Evolutionary conservation across 1,284 basidiomycete genomes (phyloP).

Genomic region (Flammula alnicola): DNA sequence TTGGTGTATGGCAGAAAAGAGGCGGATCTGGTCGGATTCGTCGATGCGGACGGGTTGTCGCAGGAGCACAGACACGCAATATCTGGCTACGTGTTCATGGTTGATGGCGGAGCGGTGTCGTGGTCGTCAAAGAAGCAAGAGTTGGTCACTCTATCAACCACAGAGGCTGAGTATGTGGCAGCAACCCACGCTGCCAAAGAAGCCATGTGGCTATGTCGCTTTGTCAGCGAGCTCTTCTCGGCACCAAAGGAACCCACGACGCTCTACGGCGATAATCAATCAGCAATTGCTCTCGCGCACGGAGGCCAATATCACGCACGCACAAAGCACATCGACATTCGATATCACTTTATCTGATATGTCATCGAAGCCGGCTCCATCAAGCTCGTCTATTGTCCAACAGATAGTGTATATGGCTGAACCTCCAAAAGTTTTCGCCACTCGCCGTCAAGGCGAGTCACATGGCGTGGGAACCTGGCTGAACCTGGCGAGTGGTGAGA

Average conservation of each 20-base stretch:
- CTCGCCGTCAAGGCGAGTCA: too few species aligned
- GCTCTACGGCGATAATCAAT: background rate
- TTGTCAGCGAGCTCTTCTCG: constrained; percentile 14
- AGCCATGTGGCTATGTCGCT: constrained; percentile 12
- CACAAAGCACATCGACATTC: constrained; percentile 2
- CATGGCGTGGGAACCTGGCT: too few species aligned
- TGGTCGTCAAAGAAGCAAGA: constrained; percentile 25
- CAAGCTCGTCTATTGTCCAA: background rate
- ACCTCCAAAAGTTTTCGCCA: too few species aligned
- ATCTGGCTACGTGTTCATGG: constrained; percentile 19
- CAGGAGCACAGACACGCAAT: constrained; percentile 21
- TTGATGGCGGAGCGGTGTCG: constrained; percentile 13
- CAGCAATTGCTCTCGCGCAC: background rate
- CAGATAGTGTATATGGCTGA: too few species aligned
- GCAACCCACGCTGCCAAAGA: constrained; percentile 13
- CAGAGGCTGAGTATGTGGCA: constrained; percentile 17
- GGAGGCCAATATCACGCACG: background rate
- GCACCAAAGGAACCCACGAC: constrained; percentile 11
- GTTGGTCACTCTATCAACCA: constrained; percentile 18
- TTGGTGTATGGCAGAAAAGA: constrained; percentile 10
- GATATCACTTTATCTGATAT: background rate
- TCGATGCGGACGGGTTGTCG: constrained; percentile 10
- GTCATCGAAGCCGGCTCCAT: background rate
- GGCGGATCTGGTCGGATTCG: background rate
- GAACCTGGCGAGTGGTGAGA: too few species aligned